Conservation (phyloP, 345 rosid species). For the Hibiscus syriacus region DNA sequence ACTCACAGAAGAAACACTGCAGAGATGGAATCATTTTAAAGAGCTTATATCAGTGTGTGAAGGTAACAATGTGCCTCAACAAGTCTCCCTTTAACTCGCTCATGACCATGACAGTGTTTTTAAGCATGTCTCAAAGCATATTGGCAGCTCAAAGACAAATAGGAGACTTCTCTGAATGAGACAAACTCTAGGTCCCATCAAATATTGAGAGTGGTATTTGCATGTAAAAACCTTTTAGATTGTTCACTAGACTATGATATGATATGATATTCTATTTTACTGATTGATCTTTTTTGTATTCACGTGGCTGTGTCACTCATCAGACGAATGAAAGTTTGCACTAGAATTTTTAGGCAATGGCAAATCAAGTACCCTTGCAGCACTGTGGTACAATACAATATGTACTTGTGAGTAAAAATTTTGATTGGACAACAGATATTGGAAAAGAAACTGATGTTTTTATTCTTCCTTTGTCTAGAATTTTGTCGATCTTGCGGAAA, state of each 20-base stretch:
- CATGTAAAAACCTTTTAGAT: constrained; percentile 2
- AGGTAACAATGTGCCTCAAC: constrained; percentile 33
- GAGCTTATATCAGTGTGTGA: constrained; percentile 75
- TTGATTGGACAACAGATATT: neutral
- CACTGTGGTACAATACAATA: neutral
- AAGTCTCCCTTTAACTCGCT: neutral
- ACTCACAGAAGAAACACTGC: constrained; percentile 66
- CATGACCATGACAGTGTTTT: constrained; percentile 15
- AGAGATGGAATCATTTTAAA: constrained; percentile 60
- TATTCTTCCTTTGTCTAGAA: neutral
- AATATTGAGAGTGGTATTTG: constrained; percentile 80
- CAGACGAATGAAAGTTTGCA: constrained; percentile 79
- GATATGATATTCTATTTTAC: neutral
- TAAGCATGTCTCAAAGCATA: constrained; percentile 11
- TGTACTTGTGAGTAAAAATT: neutral
- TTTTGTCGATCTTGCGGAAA: neutral
- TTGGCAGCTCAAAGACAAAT: constrained; percentile 88
- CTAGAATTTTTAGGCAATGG: constrained; percentile 50
- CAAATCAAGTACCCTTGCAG: neutral
- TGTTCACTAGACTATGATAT: neutral
- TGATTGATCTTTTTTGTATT: constrained; percentile 3
- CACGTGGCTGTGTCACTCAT: neutral
- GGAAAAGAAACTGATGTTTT: neutral
- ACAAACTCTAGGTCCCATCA: constrained; percentile 96
- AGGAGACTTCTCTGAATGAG: too few relatives aligned